Evolutionary conservation across 345 rosid genomes (phyloP), one percentile per base, ranked within the genome.

Genomic region (Lepidium africanum): DNA sequence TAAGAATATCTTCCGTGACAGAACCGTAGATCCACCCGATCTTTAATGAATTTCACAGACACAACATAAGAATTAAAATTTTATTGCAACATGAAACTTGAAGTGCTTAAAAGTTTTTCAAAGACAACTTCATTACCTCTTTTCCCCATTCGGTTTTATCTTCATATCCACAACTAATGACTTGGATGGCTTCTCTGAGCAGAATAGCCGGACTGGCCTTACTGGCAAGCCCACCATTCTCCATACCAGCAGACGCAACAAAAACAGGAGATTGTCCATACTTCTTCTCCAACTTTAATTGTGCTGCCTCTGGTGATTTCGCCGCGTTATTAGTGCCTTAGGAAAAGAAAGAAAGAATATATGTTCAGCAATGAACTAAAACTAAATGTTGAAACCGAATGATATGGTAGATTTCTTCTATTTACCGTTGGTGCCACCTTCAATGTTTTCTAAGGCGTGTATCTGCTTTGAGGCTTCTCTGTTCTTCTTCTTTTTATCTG

Each of bases 121-220:
- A 53, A 45, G 60, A 13, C 19, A 15, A 19, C 3, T 47, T 3
- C 2, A 3, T 74, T 77, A 86, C 91, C 88, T 86, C 91, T 80
- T 83, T 88, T 50, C 95, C 91, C 95, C 95, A 88, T 66, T 88
- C 86, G 40, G 89, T 84, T 76, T 79, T 81, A 59, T 83, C 88
- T 81, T 88, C 91, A 1, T 86, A 86, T 49, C 85, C 85, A 45
- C 91, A 84, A 69, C 88, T 79, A 60, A 86, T 86, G 63, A 84
- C 95, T 72, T 88, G 95, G 69, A 86, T 84, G 21, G 90, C 91
- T 81, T 88, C 91, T 74, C 79, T 81, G 35, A 88, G 86, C 43
- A 83, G 73, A 63, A 87, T 81, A 42, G 84, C 91, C 5, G 86
- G 81, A 77, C 82, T 83, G 6, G 83, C 81, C 23, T 65, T 75